Conservation (phyloP, 2,329 filamentous ascomycete genomes). For the Colletotrichum tofieldiae region DNA sequence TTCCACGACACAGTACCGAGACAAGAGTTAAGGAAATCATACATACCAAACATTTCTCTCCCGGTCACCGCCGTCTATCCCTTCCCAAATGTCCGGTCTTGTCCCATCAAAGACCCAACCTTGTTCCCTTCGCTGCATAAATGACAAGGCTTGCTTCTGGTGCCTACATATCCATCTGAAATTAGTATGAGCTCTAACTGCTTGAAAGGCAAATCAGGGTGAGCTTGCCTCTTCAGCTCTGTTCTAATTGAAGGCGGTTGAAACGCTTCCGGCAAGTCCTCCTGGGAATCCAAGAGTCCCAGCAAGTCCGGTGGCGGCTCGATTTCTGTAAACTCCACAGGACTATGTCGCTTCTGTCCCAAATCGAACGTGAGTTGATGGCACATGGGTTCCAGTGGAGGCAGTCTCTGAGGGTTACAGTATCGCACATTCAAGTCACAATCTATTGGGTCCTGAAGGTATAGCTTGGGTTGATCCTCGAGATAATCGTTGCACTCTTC, state of each 20-base stretch:
- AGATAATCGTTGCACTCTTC: constrained; percentile 46
- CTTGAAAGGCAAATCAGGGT: too few relatives aligned
- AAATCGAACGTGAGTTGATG: constrained; percentile 22
- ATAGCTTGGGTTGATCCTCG: constrained; percentile 40
- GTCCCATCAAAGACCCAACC: constrained; percentile 53
- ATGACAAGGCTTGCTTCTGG: constrained; percentile 61
- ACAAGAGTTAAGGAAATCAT: too few relatives aligned
- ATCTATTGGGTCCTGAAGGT: constrained; percentile 53
- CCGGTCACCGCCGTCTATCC: constrained; percentile 26
- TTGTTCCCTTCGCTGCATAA: constrained; percentile 57
- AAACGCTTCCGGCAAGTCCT: constrained; percentile 48
- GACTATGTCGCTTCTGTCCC: not conserved
- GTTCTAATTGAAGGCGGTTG: constrained; percentile 49
- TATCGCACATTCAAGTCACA: constrained; percentile 51
- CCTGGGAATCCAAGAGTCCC: constrained; percentile 46
- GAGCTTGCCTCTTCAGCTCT: constrained; percentile 46
- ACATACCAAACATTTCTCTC: too few relatives aligned
- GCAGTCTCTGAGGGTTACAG: constrained; percentile 55
- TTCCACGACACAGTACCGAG: too few relatives aligned
- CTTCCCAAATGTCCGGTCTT: constrained; percentile 54
- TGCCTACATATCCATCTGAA: constrained; percentile 50
- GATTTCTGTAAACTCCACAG: constrained; percentile 29
- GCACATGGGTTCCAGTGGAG: constrained; percentile 32
- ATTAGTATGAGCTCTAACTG: too few relatives aligned
- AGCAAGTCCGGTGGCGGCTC: constrained; percentile 45